Evolutionary conservation across 495 filamentous ascomycete genomes (phyloP), one percentile per base, ranked within the genome.

Genomic region (Lasiosphaeria miniovina): DNA sequence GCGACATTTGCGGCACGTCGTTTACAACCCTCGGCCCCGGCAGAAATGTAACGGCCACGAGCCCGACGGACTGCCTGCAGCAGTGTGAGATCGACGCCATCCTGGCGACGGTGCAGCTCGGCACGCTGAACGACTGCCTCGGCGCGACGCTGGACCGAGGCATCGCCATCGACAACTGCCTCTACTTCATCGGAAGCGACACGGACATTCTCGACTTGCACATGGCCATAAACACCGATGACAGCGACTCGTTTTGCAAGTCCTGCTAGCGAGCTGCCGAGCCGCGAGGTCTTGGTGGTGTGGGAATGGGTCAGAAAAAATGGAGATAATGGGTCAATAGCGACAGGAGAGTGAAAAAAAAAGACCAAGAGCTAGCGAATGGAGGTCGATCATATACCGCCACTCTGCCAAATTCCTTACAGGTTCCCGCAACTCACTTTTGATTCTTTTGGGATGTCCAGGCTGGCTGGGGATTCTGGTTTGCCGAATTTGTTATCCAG

Each of bases 121-220:
- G 46, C 34, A 52, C 7, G 9, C 33, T 65, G 3, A 24, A 14
- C 15, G 55, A 62, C 51, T 65, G 63, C 38, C 51, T 65, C 7
- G 63, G 59, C 24, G 60, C 53, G 9, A 59, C 59, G 11, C 31
- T 62, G 9, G 35, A 52, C 17, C 34, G 35, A 17, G 31, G 36
- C 9, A 34, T 55, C 17, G 34, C 33, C 7, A 55, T 52, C 9
- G 32, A 61, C 10, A 59, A 65, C 54, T 65, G 63, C 46, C 46
- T 61, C 40, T 65, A 55, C 35, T 55, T 61, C 12, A 31, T 65
- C n/a, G 63, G 63, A 11, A 14, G 24, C 9, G 50, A 58, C 15
- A 31, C 24, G 10, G 60, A 54, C n/a, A 36, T 65, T 12, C 40
- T 61, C 4, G 36, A 55, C 17, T 36, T 59, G 34, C 31, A 59